These are phyloP conservation scores for Candida ponderosae DNA, from an alignment of 805 yeast species.

Conservation along the genomic window DNA sequence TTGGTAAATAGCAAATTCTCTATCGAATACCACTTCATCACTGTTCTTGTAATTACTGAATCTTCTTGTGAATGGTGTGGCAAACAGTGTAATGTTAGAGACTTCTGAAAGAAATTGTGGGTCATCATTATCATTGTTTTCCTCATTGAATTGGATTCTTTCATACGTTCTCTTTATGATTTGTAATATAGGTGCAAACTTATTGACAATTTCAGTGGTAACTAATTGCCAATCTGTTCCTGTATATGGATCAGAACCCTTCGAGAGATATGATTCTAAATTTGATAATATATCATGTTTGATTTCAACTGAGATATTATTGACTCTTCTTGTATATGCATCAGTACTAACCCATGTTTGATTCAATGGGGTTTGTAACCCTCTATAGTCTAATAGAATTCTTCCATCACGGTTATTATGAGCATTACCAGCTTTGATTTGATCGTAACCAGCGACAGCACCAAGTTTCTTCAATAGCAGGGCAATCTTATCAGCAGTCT, in stretches of 20 bases:
- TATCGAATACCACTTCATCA: slow-evolving; percentile 11
- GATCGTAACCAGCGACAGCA: slow-evolving; percentile 34
- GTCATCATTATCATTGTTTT: slow-evolving; percentile 1
- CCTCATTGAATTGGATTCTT: slow-evolving; percentile 1
- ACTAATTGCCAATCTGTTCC: slow-evolving; percentile 51
- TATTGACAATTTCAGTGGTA: slow-evolving; percentile 38
- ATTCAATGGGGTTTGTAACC: slow-evolving; percentile 46
- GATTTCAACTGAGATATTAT: slow-evolving; percentile 25
- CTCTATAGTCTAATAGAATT: slow-evolving; percentile 42
- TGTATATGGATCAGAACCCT: slow-evolving; percentile 28
- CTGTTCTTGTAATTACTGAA: slow-evolving; percentile 22
- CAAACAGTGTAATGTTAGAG: slow-evolving; percentile 29
- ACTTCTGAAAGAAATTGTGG: slow-evolving; percentile 14
- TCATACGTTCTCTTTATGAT: slow-evolving; percentile 31
- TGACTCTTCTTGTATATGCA: slow-evolving; percentile 34
- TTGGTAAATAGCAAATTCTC: slow-evolving; percentile 33
- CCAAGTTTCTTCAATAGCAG: slow-evolving; percentile 15
- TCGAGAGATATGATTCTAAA: slow-evolving; percentile 21
- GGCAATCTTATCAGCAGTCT: slow-evolving; percentile 7
- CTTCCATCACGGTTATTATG: slow-evolving; percentile 43
- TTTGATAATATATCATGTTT: slow-evolving; percentile 28
- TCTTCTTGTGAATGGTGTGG: slow-evolving; percentile 39
- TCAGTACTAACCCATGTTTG: slow-evolving; percentile 40
- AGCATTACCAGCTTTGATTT: slow-evolving; percentile 34
- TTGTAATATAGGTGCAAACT: slow-evolving; percentile 44